Evolutionary conservation across 768 basidiomycete genomes (phyloP).

Genomic region (Lentinula raphanica): DNA sequence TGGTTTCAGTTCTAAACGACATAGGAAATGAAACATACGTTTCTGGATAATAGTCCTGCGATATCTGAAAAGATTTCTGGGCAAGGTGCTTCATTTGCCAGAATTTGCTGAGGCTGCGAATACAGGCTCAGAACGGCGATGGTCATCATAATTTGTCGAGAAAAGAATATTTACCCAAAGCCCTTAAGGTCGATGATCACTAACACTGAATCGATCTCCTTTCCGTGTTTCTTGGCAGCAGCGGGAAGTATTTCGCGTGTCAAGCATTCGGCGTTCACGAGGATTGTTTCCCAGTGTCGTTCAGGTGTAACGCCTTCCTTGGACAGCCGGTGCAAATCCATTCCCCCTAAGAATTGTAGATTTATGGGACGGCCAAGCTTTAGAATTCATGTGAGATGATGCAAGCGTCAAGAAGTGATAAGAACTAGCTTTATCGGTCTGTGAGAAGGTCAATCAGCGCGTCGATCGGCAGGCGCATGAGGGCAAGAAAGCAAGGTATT

Average conservation of each 20-base stretch:
- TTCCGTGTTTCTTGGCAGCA: slow-evolving; percentile 50
- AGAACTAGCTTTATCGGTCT: slow-evolving; percentile 63
- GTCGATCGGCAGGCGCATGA: too few relatives aligned
- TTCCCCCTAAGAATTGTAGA: slow-evolving; percentile 55
- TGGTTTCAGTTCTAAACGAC: background rate
- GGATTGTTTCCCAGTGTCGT: slow-evolving; percentile 54
- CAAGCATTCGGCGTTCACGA: slow-evolving; percentile 64
- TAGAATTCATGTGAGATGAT: background rate
- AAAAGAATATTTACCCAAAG: slow-evolving; percentile 46
- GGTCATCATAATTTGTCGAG: background rate
- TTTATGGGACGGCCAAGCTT: slow-evolving; percentile 72
- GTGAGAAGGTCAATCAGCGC: background rate
- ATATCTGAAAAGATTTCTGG: slow-evolving; percentile 61
- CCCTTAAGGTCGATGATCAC: slow-evolving; percentile 69
- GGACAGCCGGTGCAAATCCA: slow-evolving; percentile 55
- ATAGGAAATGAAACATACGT: slow-evolving; percentile 39
- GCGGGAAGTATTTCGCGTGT: slow-evolving; percentile 65
- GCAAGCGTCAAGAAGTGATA: background rate
- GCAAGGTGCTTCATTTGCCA: slow-evolving; percentile 73
- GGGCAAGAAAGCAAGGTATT: background rate
- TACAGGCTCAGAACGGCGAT: background rate
- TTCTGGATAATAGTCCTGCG: slow-evolving; percentile 76
- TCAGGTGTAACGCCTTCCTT: slow-evolving; percentile 50
- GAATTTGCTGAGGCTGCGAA: slow-evolving; percentile 59
- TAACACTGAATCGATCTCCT: slow-evolving; percentile 43